Evolutionary conservation across 2,329 filamentous ascomycete genomes (phyloP), one percentile per base, ranked within the genome.

Genomic region (Aureobasidium sp.): DNA sequence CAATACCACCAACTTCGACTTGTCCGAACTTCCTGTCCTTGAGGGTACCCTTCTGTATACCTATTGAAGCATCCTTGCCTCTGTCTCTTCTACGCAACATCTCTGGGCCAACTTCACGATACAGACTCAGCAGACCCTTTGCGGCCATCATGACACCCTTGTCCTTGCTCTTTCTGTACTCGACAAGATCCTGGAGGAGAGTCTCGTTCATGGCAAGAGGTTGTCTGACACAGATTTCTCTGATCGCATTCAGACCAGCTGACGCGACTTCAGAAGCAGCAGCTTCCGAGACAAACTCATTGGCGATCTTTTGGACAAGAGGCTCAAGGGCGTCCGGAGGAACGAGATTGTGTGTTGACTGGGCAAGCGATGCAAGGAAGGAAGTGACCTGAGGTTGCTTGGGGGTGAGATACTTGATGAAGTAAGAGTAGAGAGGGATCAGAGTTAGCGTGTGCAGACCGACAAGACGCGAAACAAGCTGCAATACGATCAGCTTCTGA

Each of bases 81-180:
- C 94, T 85, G 72, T 97, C 94, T 70, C 89, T 85, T 80, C 91
- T 95, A 75, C 88, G 88, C 63, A 99, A 78, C 77, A 97, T 83
- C 67, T 96, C 90, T 0, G 94, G 90, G 39, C 88, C 91, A 14
- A 96, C 89, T 71, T 97, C 92, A 67, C 94, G 82, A 78, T 96
- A 99, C 6, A 99, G 80, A 29, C 90, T 91, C 45, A 99, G 79
- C 7, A 99, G 79, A 65, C 94, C 93, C 73, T 94, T 93, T 14
- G 93, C 91, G 8, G 94, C 94, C 94, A 99, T 97, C 84, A 96
- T 92, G n/a, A 94, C 90, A 63, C 93, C 92, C 79, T 97, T 99
- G 72, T 99, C 94, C 73, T 99, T 99, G 72, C 90, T 96, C 79
- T 95, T 96, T 64, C 90, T 85, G 76, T 99, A 97, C 79, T 94